Conservation (phyloP, 768 basidiomycete species). For the Hericium coralloides region DNA sequence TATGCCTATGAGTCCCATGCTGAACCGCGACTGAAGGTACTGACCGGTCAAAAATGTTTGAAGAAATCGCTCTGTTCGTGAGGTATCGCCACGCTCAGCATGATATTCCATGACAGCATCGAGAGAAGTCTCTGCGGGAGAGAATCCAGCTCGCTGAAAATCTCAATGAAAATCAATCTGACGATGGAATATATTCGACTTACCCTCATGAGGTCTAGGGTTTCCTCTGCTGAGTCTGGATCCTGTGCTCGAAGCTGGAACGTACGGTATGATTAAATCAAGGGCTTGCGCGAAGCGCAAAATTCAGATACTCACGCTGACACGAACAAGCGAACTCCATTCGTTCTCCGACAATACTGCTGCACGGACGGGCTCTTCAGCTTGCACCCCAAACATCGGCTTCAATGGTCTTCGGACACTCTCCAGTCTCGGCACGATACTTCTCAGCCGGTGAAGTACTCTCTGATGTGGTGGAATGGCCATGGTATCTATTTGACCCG, state of each 20-base stretch:
- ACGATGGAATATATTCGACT: slow-evolving; percentile 2
- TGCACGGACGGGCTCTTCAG: slow-evolving; percentile 25
- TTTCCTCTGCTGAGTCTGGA: slow-evolving; percentile 35
- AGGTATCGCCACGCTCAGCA: slow-evolving; percentile 6
- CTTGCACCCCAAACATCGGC: neutral
- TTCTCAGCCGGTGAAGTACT: slow-evolving; percentile 6
- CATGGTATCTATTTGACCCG: neutral
- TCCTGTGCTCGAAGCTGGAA: slow-evolving; percentile 42
- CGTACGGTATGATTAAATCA: slow-evolving; percentile 1
- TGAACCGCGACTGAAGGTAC: slow-evolving; percentile 5
- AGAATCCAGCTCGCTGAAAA: slow-evolving; percentile 1
- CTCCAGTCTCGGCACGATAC: slow-evolving; percentile 1
- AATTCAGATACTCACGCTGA: slow-evolving; percentile 30
- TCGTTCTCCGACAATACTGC: slow-evolving; percentile 42
- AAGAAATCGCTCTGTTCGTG: slow-evolving; percentile 33
- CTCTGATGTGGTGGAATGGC: neutral
- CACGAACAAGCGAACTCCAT: slow-evolving; percentile 45
- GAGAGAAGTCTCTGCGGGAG: slow-evolving; percentile 23
- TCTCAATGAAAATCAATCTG: neutral
- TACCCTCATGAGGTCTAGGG: slow-evolving; percentile 47
- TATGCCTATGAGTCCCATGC: slow-evolving; percentile 3
- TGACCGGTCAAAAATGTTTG: slow-evolving; percentile 35
- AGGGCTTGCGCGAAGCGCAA: neutral
- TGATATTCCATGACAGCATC: slow-evolving; percentile 8
- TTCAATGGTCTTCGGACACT: slow-evolving; percentile 4